Conservation (phyloP, 805 yeast species). For the Yarrowia deformans region DNA sequence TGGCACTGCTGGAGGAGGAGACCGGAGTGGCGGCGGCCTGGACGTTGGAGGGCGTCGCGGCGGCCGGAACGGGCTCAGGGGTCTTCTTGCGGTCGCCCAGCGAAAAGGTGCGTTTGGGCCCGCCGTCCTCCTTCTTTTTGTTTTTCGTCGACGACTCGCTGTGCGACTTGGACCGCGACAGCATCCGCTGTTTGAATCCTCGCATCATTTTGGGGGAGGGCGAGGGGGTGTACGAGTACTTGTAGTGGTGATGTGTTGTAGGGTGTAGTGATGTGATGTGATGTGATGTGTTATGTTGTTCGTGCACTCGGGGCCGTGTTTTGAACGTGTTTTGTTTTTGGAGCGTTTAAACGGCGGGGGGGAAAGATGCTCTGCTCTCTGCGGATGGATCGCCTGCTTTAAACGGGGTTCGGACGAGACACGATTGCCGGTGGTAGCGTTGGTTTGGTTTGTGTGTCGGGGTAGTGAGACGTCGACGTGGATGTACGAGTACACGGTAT, state of each 20-base stretch:
- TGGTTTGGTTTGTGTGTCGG: slow-evolving; percentile 12
- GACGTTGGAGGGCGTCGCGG: slow-evolving; percentile 15
- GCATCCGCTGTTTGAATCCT: slow-evolving; percentile 48
- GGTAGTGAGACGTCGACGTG: slow-evolving; percentile 32
- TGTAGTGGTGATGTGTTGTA: no score
- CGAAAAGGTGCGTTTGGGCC: slow-evolving; percentile 35
- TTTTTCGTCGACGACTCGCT: slow-evolving; percentile 42
- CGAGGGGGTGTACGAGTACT: neutral
- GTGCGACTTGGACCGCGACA: slow-evolving; percentile 45
- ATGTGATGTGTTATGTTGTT: no score
- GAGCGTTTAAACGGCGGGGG: no score
- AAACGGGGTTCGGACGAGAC: no score
- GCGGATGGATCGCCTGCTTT: no score
- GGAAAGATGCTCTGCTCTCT: no score
- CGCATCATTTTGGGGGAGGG: slow-evolving; percentile 43
- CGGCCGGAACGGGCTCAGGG: slow-evolving; percentile 25
- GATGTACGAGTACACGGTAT: neutral
- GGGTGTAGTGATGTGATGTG: no score
- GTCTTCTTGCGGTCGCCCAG: slow-evolving; percentile 36
- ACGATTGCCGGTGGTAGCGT: no score
- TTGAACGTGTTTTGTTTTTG: no score
- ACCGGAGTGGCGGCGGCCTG: slow-evolving; percentile 23
- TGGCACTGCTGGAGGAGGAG: slow-evolving; percentile 7
- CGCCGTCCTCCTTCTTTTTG: slow-evolving; percentile 41
- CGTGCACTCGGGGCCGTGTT: no score